phyloP scores from a whole-genome alignment of 1,284 basidiomycete species.

The Ceratobasidium papillatum region DNA sequence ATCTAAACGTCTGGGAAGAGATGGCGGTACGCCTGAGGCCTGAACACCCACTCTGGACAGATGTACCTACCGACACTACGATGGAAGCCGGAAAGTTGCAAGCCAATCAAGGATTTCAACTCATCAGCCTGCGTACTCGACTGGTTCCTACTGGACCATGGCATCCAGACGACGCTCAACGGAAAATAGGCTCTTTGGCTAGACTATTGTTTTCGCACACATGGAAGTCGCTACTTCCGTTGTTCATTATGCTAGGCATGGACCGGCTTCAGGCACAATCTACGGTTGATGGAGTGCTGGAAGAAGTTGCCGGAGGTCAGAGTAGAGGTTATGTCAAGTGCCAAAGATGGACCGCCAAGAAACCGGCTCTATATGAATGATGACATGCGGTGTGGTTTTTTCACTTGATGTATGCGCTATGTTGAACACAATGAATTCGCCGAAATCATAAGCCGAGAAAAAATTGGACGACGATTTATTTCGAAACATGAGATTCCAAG shows the following conservation, averaged over 20 bases:
- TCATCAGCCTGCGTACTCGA: background rate
- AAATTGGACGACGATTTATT: no score
- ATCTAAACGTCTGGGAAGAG: constrained; percentile 8
- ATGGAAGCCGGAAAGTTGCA: background rate
- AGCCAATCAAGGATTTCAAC: background rate
- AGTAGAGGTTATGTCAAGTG: background rate
- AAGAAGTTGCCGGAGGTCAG: background rate
- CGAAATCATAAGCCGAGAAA: no score
- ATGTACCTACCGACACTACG: background rate
- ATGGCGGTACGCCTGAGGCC: constrained; percentile 11
- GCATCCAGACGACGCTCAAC: background rate
- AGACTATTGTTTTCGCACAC: background rate
- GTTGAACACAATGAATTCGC: no score
- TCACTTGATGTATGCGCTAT: no score
- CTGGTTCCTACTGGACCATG: constrained; percentile 25
- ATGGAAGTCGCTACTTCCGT: constrained; percentile 10
- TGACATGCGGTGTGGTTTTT: no score
- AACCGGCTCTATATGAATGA: background rate
- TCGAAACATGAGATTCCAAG: no score
- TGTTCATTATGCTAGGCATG: constrained; percentile 22
- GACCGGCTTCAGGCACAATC: background rate
- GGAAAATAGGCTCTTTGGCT: constrained; percentile 11
- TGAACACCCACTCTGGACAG: constrained; percentile 8
- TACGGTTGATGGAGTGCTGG: background rate
- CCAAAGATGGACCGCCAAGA: background rate